These are phyloP conservation scores for Epichloe baconii DNA, from an alignment of 2,329 filamentous ascomycete genomes.

Conservation along the genomic window DNA sequence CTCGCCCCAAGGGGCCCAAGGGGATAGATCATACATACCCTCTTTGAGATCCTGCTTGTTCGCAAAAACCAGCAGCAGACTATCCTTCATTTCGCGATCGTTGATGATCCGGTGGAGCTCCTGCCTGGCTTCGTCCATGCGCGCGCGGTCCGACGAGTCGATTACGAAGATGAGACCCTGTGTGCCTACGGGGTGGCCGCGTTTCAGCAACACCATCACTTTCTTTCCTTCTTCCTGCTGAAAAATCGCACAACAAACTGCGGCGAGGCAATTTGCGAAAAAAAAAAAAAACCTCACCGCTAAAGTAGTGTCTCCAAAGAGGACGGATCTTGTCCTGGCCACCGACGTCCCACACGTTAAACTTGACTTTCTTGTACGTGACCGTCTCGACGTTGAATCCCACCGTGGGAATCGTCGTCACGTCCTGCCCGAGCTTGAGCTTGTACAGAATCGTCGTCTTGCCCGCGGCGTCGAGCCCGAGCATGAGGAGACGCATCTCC, in stretches of 20 bases:
- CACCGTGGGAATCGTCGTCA: conserved; percentile 96
- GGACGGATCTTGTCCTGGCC: conserved; percentile 98
- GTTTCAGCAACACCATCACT: background rate
- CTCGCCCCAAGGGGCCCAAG: no score
- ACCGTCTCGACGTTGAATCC: conserved; percentile 99
- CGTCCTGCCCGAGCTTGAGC: conserved; percentile 94
- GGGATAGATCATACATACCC: conserved; percentile 33
- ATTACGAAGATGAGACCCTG: conserved; percentile 98
- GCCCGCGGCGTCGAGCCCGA: conserved; percentile 92
- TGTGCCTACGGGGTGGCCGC: conserved; percentile 46
- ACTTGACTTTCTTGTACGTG: conserved; percentile 98
- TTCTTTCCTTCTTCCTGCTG: no score
- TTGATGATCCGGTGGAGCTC: conserved; percentile 96
- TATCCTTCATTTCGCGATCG: conserved; percentile 95
- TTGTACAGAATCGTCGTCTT: conserved; percentile 99
- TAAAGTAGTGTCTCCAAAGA: conserved; percentile 95
- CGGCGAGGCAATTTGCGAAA: no score
- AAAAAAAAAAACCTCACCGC: conserved; percentile 35
- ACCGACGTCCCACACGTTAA: conserved; percentile 98
- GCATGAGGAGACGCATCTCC: conserved; percentile 97
- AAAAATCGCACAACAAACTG: no score
- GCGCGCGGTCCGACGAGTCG: conserved; percentile 81
- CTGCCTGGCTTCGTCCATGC: conserved; percentile 84
- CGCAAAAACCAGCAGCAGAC: conserved; percentile 85
- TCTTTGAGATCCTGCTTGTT: conserved; percentile 96